Conservation (phyloP, 2,329 filamentous ascomycete genomes). For the Hypoxylon sp. region DNA sequence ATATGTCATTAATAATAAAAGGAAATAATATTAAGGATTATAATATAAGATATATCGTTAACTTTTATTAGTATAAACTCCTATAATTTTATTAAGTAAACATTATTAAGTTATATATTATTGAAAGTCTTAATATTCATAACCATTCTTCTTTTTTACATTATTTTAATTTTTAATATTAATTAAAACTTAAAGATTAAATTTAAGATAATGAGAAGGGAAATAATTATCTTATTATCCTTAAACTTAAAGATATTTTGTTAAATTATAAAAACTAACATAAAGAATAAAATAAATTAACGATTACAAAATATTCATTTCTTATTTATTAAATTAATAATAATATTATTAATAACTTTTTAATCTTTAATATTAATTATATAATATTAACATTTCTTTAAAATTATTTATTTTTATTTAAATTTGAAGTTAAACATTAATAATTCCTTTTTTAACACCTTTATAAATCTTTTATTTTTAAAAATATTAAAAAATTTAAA, state of each 20-base stretch:
- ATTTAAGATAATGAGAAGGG: background rate
- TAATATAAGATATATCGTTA: too few species aligned
- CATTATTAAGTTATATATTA: too few species aligned
- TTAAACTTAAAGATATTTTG: background rate
- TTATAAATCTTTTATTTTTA: too few species aligned
- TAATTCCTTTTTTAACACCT: too few species aligned
- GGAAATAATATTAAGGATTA: too few species aligned
- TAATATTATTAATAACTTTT: conserved; percentile 7
- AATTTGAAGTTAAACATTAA: too few species aligned
- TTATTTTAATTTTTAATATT: conserved; percentile 5
- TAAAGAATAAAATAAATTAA: background rate
- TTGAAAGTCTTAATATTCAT: conserved; percentile 6
- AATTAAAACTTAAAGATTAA: background rate
- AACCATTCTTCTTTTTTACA: background rate
- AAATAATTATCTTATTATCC: background rate
- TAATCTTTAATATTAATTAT: conserved; percentile 10
- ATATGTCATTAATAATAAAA: too few species aligned
- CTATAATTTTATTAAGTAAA: too few species aligned
- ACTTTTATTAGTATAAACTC: too few species aligned
- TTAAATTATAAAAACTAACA: conserved; percentile 10
- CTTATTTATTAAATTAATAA: background rate
- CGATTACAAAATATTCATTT: background rate
- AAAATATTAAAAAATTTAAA: too few species aligned
- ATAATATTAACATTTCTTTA: background rate
- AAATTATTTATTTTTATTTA: too few species aligned